Percentiles rank a stretch among this genome's conserved stretches.
Conservation (phyloP, 352 stramenopile genomes). For the Phytophthora fragariaefolia region DNA sequence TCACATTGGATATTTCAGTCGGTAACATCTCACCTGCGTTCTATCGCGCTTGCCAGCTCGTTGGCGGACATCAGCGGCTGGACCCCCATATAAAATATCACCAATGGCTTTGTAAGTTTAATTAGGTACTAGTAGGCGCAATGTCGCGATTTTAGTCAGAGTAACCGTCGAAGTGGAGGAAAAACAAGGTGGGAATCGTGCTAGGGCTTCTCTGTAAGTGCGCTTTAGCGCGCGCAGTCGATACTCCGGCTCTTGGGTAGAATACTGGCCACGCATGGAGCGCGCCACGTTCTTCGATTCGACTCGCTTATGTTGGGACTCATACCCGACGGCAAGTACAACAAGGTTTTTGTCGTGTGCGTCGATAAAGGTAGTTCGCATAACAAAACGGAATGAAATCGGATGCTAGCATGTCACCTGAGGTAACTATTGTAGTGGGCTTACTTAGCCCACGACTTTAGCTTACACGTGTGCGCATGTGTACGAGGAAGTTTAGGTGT, state of each 20-base stretch:
- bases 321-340: not conserved
- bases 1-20: too few relatives aligned
- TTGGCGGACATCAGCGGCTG: not conserved
- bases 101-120: too few relatives aligned
- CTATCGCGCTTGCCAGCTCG: conserved; percentile 7
- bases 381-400: not conserved
- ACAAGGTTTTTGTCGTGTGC: conserved; percentile 5
- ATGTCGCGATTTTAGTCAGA: too few relatives aligned
- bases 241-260: too few relatives aligned
- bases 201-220: not conserved
- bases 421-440: too few relatives aligned
- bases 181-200: conserved; percentile 13
- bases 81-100: not conserved
- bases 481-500: too few relatives aligned
- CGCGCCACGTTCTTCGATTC: not conserved
- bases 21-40: conserved; percentile 18
- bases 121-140: too few relatives aligned
- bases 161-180: not conserved
- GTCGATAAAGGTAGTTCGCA: not conserved
- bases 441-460: too few relatives aligned
- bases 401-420: too few relatives aligned
- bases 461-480: too few relatives aligned
- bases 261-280: too few relatives aligned
- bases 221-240: conserved; percentile 6
- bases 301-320: not conserved